Base-by-base conservation (phyloP, 169 alveolate genomes). In the Cyclospora cayetanensis region DNA sequence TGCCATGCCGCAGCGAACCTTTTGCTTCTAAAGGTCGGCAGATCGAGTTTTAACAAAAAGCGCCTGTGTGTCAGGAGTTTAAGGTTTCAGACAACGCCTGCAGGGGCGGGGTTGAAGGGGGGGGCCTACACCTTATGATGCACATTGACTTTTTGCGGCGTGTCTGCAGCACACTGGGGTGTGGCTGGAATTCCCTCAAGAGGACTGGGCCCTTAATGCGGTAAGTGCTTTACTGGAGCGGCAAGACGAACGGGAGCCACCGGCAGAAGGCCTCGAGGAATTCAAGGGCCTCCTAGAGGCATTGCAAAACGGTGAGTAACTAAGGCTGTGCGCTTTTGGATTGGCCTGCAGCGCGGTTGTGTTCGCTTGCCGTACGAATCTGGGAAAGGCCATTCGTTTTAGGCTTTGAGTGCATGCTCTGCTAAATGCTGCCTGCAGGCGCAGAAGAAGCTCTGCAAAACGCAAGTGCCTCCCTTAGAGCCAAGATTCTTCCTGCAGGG, bases 81-180 rank as follows among this genome's bases (percentile, higher is more conserved):
- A n/a, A n/a, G n/a, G n/a, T n/a, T n/a, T n/a, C 76, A 65, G 4
- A 1, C 11, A 25, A 66, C 29, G 79, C 79, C 22, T 66, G 79
- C 52, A 35, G 12, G 34, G 20, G 82, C 37, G 53, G 22, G 22
- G n/a, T n/a, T n/a, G n/a, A n/a, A n/a, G n/a, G n/a, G n/a, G n/a
- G n/a, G n/a, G n/a, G n/a, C n/a, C n/a, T n/a, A n/a, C n/a, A n/a
- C n/a, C n/a, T n/a, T n/a, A n/a, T n/a, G n/a, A n/a, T n/a, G n/a
- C n/a, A n/a, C n/a, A n/a, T n/a, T n/a, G n/a, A n/a, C n/a, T n/a
- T n/a, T n/a, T n/a, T 70, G 82, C 29, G 82, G 82, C 37, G 82
- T 70, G 11, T 70, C 37, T 35, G 53, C 82, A 70, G 82, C 46
- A 70, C 82, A 53, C 53, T 31, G 82, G 82, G 53, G 82, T 70